Evolutionary conservation across 148 eudicot genomes (phyloP).

Genomic region (Nepenthes mirabilis): DNA sequence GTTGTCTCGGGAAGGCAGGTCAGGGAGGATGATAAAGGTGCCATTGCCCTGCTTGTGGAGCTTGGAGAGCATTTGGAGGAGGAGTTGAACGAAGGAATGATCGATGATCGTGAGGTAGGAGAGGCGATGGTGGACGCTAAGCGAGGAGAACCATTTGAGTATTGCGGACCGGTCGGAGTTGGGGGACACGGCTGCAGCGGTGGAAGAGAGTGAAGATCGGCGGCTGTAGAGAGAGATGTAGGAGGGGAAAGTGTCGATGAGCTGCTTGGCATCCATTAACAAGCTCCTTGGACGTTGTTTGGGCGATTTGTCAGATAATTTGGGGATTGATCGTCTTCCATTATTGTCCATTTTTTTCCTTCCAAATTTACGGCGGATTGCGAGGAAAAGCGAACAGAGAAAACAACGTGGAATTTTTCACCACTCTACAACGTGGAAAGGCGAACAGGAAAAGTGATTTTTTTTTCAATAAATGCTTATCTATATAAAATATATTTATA

Average conservation of each 20-base stretch:
- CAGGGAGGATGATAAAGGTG: slow-evolving; percentile 60
- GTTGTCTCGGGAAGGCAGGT: slow-evolving; percentile 22
- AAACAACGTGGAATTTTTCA: too few species aligned
- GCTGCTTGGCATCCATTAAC: slow-evolving; percentile 50
- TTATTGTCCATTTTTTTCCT: not conserved
- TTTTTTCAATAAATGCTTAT: too few species aligned
- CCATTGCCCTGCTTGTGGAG: slow-evolving; percentile 31
- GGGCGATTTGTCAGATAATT: not conserved
- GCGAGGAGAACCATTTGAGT: slow-evolving; percentile 67
- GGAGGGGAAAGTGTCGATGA: slow-evolving; percentile 68
- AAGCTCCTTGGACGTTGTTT: not conserved
- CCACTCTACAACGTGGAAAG: too few species aligned
- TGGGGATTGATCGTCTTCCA: not conserved
- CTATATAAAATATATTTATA: too few species aligned
- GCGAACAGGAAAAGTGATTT: too few species aligned
- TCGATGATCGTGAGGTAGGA: slow-evolving; percentile 64
- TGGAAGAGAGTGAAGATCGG: slow-evolving; percentile 7
- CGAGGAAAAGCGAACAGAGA: too few species aligned
- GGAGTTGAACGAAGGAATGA: slow-evolving; percentile 33
- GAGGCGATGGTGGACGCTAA: slow-evolving; percentile 55
- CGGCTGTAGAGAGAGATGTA: slow-evolving; percentile 74
- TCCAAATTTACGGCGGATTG: too few species aligned
- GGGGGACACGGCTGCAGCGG: slow-evolving; percentile 20
- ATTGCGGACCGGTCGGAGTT: slow-evolving; percentile 31
- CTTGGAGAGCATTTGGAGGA: slow-evolving; percentile 52